Conservation (phyloP, 306 rosid genomes). For the Dryas drummondii region DNA sequence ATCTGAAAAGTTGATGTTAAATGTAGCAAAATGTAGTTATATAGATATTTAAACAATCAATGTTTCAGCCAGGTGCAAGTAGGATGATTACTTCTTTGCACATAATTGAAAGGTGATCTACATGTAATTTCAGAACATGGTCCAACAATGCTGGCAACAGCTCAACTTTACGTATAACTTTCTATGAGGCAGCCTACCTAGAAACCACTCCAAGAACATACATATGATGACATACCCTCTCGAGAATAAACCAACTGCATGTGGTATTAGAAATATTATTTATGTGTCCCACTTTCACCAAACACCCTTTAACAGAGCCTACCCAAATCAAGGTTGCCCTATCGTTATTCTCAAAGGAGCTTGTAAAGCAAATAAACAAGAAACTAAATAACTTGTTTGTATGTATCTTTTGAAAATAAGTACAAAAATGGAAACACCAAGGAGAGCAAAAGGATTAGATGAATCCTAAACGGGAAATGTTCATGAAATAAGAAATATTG, state of each 20-base stretch:
- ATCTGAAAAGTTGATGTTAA: background rate
- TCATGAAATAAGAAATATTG: background rate
- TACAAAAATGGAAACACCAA: background rate
- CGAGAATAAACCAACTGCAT: background rate
- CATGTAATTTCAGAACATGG: background rate
- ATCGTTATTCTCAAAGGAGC: background rate
- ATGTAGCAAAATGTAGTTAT: background rate
- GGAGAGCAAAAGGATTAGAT: background rate
- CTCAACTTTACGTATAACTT: background rate
- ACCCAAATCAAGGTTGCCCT: background rate
- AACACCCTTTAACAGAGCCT: background rate
- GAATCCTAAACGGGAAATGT: background rate
- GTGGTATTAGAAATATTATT: background rate
- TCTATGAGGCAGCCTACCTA: background rate
- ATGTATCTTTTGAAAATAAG: background rate
- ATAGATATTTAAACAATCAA: background rate
- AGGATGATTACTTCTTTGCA: background rate
- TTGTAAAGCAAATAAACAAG: background rate
- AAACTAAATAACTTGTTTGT: background rate
- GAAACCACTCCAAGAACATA: slow-evolving; percentile 1
- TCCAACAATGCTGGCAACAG: background rate
- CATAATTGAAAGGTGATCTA: background rate
- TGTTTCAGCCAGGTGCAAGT: background rate
- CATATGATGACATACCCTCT: background rate
- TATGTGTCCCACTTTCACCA: background rate